Evolutionary conservation across 2,329 filamentous ascomycete species (phyloP).

Genomic region (Thielaviopsis punctulata): DNA sequence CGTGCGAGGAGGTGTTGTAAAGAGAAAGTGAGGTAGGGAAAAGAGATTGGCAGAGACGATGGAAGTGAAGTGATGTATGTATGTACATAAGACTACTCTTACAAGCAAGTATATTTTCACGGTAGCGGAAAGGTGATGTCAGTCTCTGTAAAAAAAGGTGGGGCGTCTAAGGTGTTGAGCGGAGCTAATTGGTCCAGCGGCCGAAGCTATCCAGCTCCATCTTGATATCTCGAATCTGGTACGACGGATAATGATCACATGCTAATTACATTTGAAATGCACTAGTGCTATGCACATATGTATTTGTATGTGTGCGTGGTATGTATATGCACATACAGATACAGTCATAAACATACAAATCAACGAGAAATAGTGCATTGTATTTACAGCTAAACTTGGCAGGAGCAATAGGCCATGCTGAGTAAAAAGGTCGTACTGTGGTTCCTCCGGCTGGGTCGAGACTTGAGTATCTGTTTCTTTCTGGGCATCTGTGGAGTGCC

Average conservation of each 20-base stretch:
- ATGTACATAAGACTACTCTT: not conserved
- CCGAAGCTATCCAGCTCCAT: too few species aligned
- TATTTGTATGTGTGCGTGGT: not conserved
- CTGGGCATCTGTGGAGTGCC: not conserved
- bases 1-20: slow-evolving; percentile 5
- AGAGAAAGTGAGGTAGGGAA: slow-evolving; percentile 20
- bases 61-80: not conserved
- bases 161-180: not conserved
- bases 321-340: not conserved
- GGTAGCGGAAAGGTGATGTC: not conserved
- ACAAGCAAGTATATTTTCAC: too few species aligned
- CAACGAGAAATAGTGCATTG: not conserved
- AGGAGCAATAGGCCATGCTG: not conserved
- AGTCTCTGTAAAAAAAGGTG: not conserved
- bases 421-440: not conserved
- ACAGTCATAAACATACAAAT: not conserved
- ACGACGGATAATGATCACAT: too few species aligned
- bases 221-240: too few species aligned
- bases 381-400: slow-evolving; percentile 1
- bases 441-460: not conserved
- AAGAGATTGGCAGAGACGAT: slow-evolving; percentile 24
- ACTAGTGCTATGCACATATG: not conserved
- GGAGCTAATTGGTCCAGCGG: not conserved
- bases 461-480: not conserved
- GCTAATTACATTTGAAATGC: not conserved